A percentile compares a stretch with the other conserved stretches of the same genome.
Evolutionary conservation across 2,329 filamentous ascomycete species (phyloP).

Genomic region (Biscogniauxia marginata): DNA sequence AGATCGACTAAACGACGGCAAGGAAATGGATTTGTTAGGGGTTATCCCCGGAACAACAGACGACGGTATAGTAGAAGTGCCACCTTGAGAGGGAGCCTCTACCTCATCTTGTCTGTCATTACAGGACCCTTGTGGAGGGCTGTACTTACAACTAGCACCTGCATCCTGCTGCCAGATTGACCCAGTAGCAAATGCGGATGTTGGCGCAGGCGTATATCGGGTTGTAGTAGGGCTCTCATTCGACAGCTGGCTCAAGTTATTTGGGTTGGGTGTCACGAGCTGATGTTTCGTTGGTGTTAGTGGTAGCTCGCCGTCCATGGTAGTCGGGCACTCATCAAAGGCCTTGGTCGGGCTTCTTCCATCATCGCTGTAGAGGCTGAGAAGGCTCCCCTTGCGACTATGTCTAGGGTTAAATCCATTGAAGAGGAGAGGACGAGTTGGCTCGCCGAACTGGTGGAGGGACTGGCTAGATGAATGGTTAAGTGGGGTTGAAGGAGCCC

Average conservation of each 20-base stretch:
- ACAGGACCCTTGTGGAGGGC: conserved; percentile 22
- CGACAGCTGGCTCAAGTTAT: conserved; percentile 36
- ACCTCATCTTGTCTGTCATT: conserved; percentile 14
- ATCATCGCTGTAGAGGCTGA: conserved; percentile 80
- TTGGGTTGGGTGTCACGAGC: conserved; percentile 38
- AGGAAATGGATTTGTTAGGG: conserved; percentile 34
- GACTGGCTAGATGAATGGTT: conserved; percentile 53
- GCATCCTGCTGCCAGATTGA: conserved; percentile 23
- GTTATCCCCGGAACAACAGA: conserved; percentile 33
- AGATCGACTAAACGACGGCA: conserved; percentile 40
- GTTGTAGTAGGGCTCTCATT: conserved; percentile 49
- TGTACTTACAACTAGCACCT: conserved; percentile 44
- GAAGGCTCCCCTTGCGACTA: conserved; percentile 64
- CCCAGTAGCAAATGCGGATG: conserved; percentile 39
- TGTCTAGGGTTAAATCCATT: conserved; percentile 51
- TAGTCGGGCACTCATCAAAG: conserved; percentile 28
- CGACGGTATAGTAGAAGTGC: conserved; percentile 29
- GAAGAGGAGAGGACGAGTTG: conserved; percentile 66
- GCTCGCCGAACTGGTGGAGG: conserved; percentile 51
- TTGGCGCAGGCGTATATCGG: conserved; percentile 41
- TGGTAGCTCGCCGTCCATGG: conserved; percentile 70
- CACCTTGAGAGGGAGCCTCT: conserved; percentile 18
- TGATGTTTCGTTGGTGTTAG: conserved; percentile 86
- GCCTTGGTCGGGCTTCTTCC: conserved; percentile 52
- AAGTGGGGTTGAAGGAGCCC: conserved; percentile 69